Percentiles rank a stretch among this genome's conserved stretches.
These are phyloP conservation scores for Dorcoceras hygrometricum DNA, from an alignment of 257 asterid genomes.

Conservation along the genomic window DNA sequence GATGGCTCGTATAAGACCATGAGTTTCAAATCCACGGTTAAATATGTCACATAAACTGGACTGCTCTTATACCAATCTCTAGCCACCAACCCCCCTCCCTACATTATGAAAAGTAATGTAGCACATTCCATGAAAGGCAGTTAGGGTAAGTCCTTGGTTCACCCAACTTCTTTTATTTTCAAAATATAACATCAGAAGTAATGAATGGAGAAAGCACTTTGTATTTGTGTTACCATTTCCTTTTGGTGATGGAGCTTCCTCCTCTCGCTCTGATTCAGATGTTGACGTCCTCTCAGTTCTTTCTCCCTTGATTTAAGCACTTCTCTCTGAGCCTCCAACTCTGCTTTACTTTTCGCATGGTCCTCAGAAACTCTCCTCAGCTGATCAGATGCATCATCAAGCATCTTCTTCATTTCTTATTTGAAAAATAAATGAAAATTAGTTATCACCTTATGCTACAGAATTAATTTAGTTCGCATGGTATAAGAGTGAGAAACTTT, in stretches of 20 bases:
- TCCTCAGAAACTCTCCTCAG: conserved; percentile 48
- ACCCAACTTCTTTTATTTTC: no score
- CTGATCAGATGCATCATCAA: conserved; percentile 42
- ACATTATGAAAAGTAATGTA: no score
- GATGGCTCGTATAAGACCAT: not conserved
- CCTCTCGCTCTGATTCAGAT: conserved; percentile 61
- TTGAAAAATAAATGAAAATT: conserved; percentile 12
- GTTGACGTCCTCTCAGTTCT: conserved; percentile 47
- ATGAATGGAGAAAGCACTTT: conserved; percentile 12
- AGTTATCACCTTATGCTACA: not conserved
- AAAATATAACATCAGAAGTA: not conserved
- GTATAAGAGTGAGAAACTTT: not conserved
- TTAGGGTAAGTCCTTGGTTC: no score
- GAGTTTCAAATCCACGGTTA: not conserved
- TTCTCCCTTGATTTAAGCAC: conserved; percentile 52
- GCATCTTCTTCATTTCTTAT: conserved; percentile 69
- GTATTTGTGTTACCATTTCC: conserved; percentile 50
- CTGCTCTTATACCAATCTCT: not conserved
- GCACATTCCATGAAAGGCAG: no score
- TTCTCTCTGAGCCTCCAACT: conserved; percentile 52
- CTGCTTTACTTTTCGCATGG: conserved; percentile 44
- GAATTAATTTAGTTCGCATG: not conserved
- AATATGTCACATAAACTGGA: not conserved
- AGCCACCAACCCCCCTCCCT: no score
- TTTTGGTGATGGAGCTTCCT: conserved; percentile 48